phyloP scores from a whole-genome alignment of 768 basidiomycete species.

The Collybia sordida region DNA sequence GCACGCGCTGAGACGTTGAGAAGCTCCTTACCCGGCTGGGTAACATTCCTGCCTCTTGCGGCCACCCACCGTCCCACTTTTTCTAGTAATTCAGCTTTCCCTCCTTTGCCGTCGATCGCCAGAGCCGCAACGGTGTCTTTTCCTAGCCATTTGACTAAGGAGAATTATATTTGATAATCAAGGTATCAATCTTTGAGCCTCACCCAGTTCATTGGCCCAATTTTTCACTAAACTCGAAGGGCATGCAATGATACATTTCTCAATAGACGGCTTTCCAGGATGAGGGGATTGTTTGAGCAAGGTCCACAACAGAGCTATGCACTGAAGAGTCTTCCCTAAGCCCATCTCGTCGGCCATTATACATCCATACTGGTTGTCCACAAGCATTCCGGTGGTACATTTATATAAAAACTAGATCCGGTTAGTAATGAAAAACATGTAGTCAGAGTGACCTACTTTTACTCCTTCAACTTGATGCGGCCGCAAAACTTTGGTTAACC shows the following conservation, averaged over 20 bases:
- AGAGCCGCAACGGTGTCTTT: conserved; percentile 78
- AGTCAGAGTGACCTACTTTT: conserved; percentile 56
- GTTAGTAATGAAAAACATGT: conserved; percentile 4
- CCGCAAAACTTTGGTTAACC: conserved; percentile 80
- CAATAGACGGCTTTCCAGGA: conserved; percentile 82
- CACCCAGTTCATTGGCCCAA: conserved; percentile 96
- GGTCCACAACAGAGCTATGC: conserved; percentile 95
- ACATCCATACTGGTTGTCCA: conserved; percentile 88
- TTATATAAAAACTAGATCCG: conserved; percentile 84
- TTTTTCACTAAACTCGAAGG: conserved; percentile 96
- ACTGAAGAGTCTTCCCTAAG: conserved; percentile 94
- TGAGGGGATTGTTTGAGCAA: conserved; percentile 93
- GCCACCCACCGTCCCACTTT: conserved; percentile 89
- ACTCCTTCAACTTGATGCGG: conserved; percentile 99
- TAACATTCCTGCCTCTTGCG: conserved; percentile 85
- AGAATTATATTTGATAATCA: background rate
- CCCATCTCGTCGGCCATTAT: conserved; percentile 99
- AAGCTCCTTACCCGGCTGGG: conserved; percentile 71
- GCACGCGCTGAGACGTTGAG: background rate
- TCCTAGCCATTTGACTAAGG: conserved; percentile 92
- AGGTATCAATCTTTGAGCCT: conserved; percentile 19
- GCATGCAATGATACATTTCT: conserved; percentile 97
- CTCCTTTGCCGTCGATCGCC: conserved; percentile 90
- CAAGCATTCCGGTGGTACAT: conserved; percentile 92
- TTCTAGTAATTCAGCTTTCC: conserved; percentile 75